Evolutionary conservation across 2,329 filamentous ascomycete species (phyloP), one percentile per base, ranked within the genome.

Genomic region (Tricladium varicosporioides): DNA sequence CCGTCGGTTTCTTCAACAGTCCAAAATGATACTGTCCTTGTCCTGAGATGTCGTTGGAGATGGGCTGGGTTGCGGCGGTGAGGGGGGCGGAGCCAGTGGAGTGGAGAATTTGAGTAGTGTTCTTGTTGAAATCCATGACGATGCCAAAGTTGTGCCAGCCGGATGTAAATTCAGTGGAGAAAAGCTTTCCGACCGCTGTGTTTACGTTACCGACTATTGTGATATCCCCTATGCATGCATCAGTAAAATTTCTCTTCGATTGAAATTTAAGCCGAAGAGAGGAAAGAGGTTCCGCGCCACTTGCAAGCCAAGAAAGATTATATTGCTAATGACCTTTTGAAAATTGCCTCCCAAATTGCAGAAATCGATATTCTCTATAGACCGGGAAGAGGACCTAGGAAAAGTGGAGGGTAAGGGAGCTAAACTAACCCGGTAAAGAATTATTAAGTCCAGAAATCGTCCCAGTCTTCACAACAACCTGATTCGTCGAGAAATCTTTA

Each of bases 11-110:
- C 77, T 86, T 86, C 57, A 87, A 72, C 1, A 85, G 67, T 36
- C 84, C 84, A 51, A 86, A 78, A 67, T 87, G 84, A 69, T 78
- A 85, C 67, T 86, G 82, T 18, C 84, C 84, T 54, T 79, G 76
- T 5, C 83, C 83, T 43, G 75, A 74, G 54, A 84, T 74, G 62
- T 84, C 75, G 62, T 82, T 82, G 43, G 70, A 18, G 0, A 80
- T 64, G 0, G 77, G 71, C 15, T 73, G 69, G 0, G 76, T 81
- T n/a, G 80, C 77, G 1, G 72, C 67, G 32, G 74, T 70, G 31
- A 86, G 78, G 0, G 77, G 68, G 1, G 69, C 66, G 31, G 67
- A 67, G 45, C 75, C 78, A 15, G 72, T 71, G 1, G 83, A 86
- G 73, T 84, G 85, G 70, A 79, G 82, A 46, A 84, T 76, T 50